These are phyloP conservation scores for Euphorbia pulcherrima DNA, from an alignment of 345 rosid species.

Conservation along the genomic window DNA sequence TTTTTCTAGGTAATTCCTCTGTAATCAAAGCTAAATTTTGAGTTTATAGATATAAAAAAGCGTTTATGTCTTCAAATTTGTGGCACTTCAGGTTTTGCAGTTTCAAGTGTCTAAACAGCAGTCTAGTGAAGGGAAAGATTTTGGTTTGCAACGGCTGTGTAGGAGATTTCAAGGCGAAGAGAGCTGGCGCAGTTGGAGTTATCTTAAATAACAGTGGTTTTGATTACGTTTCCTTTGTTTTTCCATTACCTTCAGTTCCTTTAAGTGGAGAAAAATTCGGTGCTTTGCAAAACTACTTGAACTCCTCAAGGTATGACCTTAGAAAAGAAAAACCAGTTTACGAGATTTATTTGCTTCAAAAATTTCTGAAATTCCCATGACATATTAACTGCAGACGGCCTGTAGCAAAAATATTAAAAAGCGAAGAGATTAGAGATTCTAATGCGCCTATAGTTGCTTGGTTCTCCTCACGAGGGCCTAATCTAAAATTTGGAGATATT, in stretches of 20 bases:
- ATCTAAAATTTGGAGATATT: slow-evolving; percentile 19
- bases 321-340: neutral
- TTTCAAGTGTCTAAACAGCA: neutral
- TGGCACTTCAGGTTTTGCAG: neutral
- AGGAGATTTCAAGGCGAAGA: neutral
- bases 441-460: slow-evolving; percentile 30
- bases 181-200: slow-evolving; percentile 38
- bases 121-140: slow-evolving; percentile 7
- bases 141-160: neutral
- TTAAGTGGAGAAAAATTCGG: slow-evolving; percentile 1
- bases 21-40: neutral
- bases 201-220: neutral
- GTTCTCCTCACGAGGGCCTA: slow-evolving; percentile 49
- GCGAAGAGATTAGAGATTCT: slow-evolving; percentile 24
- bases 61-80: neutral
- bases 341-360: neutral
- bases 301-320: slow-evolving; percentile 31
- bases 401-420: slow-evolving; percentile 28
- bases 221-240: slow-evolving; percentile 1
- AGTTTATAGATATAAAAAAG: neutral
- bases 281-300: slow-evolving; percentile 24
- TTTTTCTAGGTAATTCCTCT: neutral
- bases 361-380: neutral
- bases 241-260: slow-evolving; percentile 27
- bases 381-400: slow-evolving; percentile 15